phyloP scores from a whole-genome alignment of 768 basidiomycete genomes.

The Boletus sp. region DNA sequence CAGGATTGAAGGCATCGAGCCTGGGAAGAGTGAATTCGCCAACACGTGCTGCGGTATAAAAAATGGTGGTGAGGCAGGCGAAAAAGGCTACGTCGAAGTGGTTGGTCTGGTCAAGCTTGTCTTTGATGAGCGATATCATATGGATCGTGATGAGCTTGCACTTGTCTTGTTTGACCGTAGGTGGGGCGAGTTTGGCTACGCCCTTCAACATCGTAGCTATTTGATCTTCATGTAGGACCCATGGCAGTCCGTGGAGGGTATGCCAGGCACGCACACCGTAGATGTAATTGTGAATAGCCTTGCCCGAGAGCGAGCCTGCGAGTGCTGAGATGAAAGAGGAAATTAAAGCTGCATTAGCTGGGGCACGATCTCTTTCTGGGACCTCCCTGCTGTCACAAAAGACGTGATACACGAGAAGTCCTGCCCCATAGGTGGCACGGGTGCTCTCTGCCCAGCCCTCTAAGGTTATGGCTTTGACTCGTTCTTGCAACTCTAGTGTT shows the following conservation, averaged over 20 bases:
- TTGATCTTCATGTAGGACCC: background rate
- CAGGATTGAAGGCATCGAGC: no score
- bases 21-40: no score
- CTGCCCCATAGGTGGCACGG: background rate
- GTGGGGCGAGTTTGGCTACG: no score
- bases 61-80: no score
- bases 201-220: no score
- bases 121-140: no score
- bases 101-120: no score
- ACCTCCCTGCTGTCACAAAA: background rate
- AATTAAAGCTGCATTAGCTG: accelerated
- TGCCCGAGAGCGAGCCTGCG: background rate
- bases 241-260: background rate
- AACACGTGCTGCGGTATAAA: no score
- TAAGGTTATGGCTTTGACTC: background rate
- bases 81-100: no score
- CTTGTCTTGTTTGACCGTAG: no score
- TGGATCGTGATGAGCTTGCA: no score
- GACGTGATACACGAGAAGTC: background rate
- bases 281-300: background rate
- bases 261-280: background rate
- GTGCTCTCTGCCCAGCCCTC: background rate
- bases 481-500: background rate
- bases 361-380: background rate
- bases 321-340: background rate